A percentile compares a stretch with the other conserved stretches of the same genome.
Evolutionary conservation across 768 basidiomycete genomes (phyloP).

Genomic region (Cubamyces lactineus): DNA sequence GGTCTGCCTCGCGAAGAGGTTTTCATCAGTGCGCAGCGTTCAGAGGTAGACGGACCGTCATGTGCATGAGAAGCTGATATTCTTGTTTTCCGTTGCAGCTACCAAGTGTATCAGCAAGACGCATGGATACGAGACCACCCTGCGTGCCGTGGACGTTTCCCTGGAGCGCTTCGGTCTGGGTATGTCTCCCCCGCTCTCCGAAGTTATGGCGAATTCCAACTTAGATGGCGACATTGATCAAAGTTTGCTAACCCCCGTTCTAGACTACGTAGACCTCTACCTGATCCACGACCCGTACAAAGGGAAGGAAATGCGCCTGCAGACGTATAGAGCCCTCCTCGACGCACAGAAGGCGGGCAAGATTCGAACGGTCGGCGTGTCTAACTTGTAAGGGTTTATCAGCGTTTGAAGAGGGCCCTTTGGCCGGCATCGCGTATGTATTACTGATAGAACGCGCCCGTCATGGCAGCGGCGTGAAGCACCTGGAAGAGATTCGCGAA

Average conservation of each 20-base stretch:
- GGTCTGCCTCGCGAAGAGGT: slow-evolving; percentile 58
- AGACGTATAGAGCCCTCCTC: slow-evolving; percentile 44
- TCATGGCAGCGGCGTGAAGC: slow-evolving; percentile 58
- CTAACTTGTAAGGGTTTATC: slow-evolving; percentile 47
- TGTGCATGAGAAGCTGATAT: neutral
- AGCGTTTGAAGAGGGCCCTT: neutral
- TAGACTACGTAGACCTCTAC: slow-evolving; percentile 51
- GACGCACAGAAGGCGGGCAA: slow-evolving; percentile 41
- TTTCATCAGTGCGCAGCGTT: slow-evolving; percentile 53
- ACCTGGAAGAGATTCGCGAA: slow-evolving; percentile 71
- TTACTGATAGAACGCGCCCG: neutral
- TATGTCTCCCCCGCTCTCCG: slow-evolving; percentile 32
- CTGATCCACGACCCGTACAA: slow-evolving; percentile 49
- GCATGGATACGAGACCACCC: slow-evolving; percentile 70
- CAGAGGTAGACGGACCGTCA: neutral
- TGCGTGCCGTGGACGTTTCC: slow-evolving; percentile 63
- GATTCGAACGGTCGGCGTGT: slow-evolving; percentile 46
- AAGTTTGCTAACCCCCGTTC: neutral
- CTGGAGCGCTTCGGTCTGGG: slow-evolving; percentile 61
- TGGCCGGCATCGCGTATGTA: neutral
- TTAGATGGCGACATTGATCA: neutral
- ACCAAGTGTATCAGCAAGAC: slow-evolving; percentile 66
- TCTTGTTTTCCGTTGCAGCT: slow-evolving; percentile 47
- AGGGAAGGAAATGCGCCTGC: slow-evolving; percentile 43
- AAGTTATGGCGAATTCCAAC: slow-evolving; percentile 14